Base-by-base conservation (phyloP, 176 grass and related monocot genomes). In the Juncus effusus region DNA sequence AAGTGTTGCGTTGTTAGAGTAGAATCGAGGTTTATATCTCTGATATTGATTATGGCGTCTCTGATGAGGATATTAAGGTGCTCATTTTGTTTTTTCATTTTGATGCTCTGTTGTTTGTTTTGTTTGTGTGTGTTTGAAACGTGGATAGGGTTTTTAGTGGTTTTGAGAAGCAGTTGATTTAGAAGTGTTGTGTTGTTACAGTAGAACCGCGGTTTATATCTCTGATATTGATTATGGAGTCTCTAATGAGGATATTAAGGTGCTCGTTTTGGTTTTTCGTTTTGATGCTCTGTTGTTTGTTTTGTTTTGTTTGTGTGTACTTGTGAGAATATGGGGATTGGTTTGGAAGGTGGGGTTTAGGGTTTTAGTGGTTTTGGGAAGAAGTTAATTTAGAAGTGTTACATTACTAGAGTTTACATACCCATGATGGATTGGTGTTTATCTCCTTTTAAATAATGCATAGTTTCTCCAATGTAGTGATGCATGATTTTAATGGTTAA, bases 31-130 rank as follows among this genome's bases (percentile, higher is more conserved):
- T 90, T 57, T 81, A 90, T 79, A 83, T 86, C 76, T 90, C 87
- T 67, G 78, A 90, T 63, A 79, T 90, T 44, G 83, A 90, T 72
- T 86, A 83, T 28, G 70, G 50, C 38, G 83, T 90, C 54, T 63
- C 83, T 62, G 86, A 81, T 53, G 87, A 90, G 73, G 83, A 90
- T 44, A 78, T 90, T 79, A 90, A 90, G 83, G 87, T 85, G 12
- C 1, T 10, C 35, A 28, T 10, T 16, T 12, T 28, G 15, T 4
- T 1, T 13, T 7, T 56, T 10, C 36, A 54, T 35, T 16, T 61
- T 38, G 2, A 28, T 28, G 19, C 19, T 28, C 13, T 51, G 2
- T 69, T n/a, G 36, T 19, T 61, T 52, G 8, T 61, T 28, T 3
- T 45, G 10, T 12, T 8, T 52, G 49, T 52, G 12, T 12, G 7